Evolutionary conservation across 371 early-diverging fungal genomes (phyloP).

Genomic region (Haplosporangium sp.): DNA sequence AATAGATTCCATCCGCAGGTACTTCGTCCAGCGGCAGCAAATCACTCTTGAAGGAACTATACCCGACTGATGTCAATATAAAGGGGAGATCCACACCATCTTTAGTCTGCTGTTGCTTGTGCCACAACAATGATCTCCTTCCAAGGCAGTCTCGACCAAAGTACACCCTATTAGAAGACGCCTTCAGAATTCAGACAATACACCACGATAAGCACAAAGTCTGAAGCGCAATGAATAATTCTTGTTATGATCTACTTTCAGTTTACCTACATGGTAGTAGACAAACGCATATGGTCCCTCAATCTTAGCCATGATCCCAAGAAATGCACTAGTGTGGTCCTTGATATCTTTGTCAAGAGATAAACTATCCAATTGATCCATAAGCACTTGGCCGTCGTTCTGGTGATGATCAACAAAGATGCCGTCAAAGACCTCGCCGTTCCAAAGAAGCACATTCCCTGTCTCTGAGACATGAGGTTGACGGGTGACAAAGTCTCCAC

Average conservation of each 20-base stretch:
- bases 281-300: constrained; percentile 87
- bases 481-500: constrained; percentile 70
- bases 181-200: constrained; percentile 37
- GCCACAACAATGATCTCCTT: constrained; percentile 82
- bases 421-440: constrained; percentile 87
- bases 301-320: constrained; percentile 62
- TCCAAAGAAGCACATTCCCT: constrained; percentile 80
- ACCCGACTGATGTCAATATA: constrained; percentile 68
- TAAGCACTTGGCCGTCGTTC: constrained; percentile 69
- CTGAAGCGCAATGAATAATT: too few species aligned
- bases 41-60: constrained; percentile 23
- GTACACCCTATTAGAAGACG: constrained; percentile 64
- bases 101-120: constrained; percentile 33
- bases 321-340: constrained; percentile 27
- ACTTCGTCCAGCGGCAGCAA: constrained; percentile 71
- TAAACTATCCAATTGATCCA: constrained; percentile 56
- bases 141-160: constrained; percentile 90
- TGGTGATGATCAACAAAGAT: constrained; percentile 60
- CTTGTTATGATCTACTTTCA: neutral
- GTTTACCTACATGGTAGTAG: constrained; percentile 64
- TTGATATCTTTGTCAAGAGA: constrained; percentile 2
- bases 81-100: constrained; percentile 32
- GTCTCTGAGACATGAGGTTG: constrained; percentile 72
- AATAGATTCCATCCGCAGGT: constrained; percentile 77
- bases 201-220: too few species aligned